phyloP scores from a whole-genome alignment of 352 stramenopile genomes.

The Phytopythium montanum region DNA sequence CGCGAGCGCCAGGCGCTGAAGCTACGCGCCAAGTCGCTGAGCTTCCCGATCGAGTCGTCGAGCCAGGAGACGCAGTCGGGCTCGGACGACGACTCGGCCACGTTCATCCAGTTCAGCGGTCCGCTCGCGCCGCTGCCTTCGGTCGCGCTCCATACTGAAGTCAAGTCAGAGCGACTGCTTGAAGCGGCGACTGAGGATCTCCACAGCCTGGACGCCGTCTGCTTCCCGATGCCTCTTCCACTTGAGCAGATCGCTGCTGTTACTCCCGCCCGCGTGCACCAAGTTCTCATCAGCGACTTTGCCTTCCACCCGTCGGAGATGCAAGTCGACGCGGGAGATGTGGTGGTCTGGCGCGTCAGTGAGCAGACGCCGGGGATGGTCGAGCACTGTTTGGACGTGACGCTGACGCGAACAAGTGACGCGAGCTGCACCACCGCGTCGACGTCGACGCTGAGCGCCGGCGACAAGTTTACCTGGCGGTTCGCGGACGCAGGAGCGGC shows the following conservation, averaged over 20 bases:
- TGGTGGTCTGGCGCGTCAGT: constrained; percentile 41
- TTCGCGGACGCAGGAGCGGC: constrained; percentile 22
- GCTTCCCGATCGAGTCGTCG: constrained; percentile 34
- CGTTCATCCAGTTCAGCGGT: constrained; percentile 25
- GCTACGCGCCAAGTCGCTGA: constrained; percentile 25
- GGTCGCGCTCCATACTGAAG: not conserved
- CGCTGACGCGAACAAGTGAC: constrained; percentile 9
- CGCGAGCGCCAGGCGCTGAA: constrained; percentile 41
- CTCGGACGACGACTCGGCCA: constrained; percentile 44
- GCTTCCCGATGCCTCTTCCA: constrained; percentile 25
- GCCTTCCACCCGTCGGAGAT: constrained; percentile 26
- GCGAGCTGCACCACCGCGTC: not conserved
- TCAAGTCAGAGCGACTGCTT: too few species aligned
- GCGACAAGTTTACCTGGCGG: constrained; percentile 29
- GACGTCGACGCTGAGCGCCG: constrained; percentile 20
- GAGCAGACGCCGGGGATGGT: constrained; percentile 27
- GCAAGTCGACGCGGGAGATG: constrained; percentile 21
- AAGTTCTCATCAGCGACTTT: constrained; percentile 38
- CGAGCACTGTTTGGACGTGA: constrained; percentile 33
- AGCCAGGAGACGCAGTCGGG: constrained; percentile 73
- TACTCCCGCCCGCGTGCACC: constrained; percentile 15
- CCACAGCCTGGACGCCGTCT: not conserved
- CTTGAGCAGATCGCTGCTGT: constrained; percentile 9
- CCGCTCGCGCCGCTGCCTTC: constrained; percentile 2
- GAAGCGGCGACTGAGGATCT: too few species aligned